Conservation (phyloP, 306 rosid genomes). For the Vicia faba region DNA sequence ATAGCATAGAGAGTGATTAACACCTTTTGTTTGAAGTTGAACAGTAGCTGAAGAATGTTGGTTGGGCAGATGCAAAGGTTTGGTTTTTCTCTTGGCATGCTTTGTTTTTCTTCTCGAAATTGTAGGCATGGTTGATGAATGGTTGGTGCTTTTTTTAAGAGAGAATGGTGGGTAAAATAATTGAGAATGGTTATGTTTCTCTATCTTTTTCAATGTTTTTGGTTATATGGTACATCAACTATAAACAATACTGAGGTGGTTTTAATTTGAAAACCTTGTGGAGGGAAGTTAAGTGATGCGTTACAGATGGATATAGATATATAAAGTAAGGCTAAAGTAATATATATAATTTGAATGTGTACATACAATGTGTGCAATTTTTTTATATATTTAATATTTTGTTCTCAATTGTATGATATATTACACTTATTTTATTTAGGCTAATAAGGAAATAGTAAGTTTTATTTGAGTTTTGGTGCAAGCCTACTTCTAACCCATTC, state of each 20-base stretch:
- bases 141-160: constrained; percentile 40
- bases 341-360: background rate
- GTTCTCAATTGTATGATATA: background rate
- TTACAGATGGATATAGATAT: constrained; percentile 4
- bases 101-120: constrained; percentile 39
- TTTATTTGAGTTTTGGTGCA: no score
- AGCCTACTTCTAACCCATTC: no score
- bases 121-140: constrained; percentile 53
- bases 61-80: constrained; percentile 43
- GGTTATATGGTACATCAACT: background rate
- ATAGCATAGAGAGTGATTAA: background rate
- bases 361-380: background rate
- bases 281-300: constrained; percentile 50
- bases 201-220: background rate
- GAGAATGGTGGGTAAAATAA: constrained; percentile 48
- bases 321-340: background rate
- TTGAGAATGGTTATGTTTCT: background rate
- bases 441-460: background rate
- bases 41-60: constrained; percentile 43
- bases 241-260: constrained; percentile 20
- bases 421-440: no score
- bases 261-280: constrained; percentile 53
- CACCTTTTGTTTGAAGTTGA: constrained; percentile 41
- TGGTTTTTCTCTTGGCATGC: constrained; percentile 33
- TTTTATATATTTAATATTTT: background rate